Base-by-base conservation (phyloP, 352 stramenopile genomes). In the Phytophthora ohioensis region DNA sequence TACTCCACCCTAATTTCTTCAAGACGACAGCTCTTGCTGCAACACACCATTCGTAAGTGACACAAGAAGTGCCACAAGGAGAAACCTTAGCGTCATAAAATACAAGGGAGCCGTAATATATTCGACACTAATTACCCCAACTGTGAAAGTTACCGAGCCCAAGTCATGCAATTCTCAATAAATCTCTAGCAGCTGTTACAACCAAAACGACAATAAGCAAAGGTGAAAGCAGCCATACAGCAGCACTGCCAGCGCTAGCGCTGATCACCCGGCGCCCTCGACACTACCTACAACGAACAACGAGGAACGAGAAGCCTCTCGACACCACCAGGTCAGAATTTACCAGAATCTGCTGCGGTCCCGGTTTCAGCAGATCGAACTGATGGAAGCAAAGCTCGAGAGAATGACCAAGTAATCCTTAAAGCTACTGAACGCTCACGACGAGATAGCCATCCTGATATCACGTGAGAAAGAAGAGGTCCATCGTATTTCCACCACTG, bases 311-410 rank as follows among this genome's bases (percentile, higher is more conserved):
- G 21, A 27, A 27, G 21, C 1, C 21, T 27, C 21, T 27, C 1
- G 21, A 48, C 27, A n/a, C 11, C n/a, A 21, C n/a, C n/a, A 30
- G 8, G 42, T 7, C 3, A n/a, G 13, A 11, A 48, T 65, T 2
- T 57, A 38, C 35, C 57, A 66, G 58, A 38, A 66, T 12, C 30
- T 66, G n/a, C 17, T 66, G 30, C 47, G 27, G 1, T 58, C 46
- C 5, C 27, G 47, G 2, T 27, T 53, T 1, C 58, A 58, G n/a
- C 35, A 58, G 3, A 58, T 66, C 6, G 10, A 66, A 15, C 13
- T 1, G 1, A 51, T 66, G 15, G 47, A 58, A 43, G 15, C 12
- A 6, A 58, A 52, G 13, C 27, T 54, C 5, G 8, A 42, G 3
- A 57, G 34, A 34, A 3, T 66, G 35, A 10, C 58, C 1, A 45